Evolutionary conservation across 192 early-diverging fungal species (phyloP).

Genomic region (Podila epigama): DNA sequence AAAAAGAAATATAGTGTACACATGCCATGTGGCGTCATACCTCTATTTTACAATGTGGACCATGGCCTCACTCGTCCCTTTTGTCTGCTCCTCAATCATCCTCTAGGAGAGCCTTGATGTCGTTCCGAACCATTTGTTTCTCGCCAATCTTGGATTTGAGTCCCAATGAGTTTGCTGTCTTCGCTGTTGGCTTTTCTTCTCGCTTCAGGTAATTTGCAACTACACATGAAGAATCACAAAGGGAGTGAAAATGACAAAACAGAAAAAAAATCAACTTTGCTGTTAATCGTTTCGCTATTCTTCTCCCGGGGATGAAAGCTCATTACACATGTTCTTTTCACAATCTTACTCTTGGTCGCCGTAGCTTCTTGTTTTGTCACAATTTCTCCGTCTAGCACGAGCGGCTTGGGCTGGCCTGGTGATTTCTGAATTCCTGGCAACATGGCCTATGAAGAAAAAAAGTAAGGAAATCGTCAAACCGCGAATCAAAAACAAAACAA

Average conservation of each 20-base stretch:
- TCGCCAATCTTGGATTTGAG: constrained; percentile 18
- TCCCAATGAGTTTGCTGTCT: too few relatives aligned
- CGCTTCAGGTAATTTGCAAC: constrained; percentile 18
- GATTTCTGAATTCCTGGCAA: constrained; percentile 14
- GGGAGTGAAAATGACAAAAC: background rate
- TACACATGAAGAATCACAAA: background rate
- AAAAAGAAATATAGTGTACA: too few relatives aligned
- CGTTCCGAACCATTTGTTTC: constrained; percentile 20
- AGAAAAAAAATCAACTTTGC: background rate
- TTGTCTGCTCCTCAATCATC: constrained; percentile 9
- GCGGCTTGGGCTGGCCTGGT: background rate
- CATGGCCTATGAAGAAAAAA: constrained; percentile 2
- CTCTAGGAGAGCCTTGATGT: constrained; percentile 15
- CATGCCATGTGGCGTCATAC: too few relatives aligned
- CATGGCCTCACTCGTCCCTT: background rate
- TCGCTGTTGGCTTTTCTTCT: constrained; percentile 1
- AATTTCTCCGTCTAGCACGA: constrained; percentile 18
- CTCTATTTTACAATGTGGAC: too few relatives aligned
- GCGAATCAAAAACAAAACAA: background rate
- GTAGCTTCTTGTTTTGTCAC: constrained; percentile 9
- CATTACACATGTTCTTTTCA: background rate
- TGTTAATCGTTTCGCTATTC: background rate
- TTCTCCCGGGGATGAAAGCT: background rate
- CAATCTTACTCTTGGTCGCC: constrained; percentile 16
- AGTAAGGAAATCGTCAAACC: background rate